Percentiles rank a stretch among this genome's conserved stretches.
Conservation (phyloP, 2,329 filamentous ascomycete species). For the Blastomyces silverae region DNA sequence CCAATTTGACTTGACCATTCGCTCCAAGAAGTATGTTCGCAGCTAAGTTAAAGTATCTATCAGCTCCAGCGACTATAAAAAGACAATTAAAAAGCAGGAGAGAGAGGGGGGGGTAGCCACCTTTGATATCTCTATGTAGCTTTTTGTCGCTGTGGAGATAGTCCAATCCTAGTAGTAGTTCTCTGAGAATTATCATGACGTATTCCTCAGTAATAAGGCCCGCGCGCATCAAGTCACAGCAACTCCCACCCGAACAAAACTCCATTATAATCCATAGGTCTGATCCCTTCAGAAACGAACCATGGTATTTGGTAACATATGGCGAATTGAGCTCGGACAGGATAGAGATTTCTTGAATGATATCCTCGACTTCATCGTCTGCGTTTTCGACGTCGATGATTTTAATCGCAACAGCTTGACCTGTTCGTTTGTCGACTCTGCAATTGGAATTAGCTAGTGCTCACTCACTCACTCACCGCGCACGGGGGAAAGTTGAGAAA, state of each 20-base stretch:
- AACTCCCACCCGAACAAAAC: conserved; percentile 94
- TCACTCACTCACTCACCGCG: too few relatives aligned
- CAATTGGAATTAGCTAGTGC: conserved; percentile 9
- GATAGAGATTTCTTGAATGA: conserved; percentile 97
- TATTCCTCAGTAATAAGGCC: conserved; percentile 89
- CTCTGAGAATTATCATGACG: conserved; percentile 89
- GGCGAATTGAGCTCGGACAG: conserved; percentile 91
- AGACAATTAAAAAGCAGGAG: background rate
- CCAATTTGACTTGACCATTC: conserved; percentile 92
- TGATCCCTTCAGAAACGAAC: conserved; percentile 90
- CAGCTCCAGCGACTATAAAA: conserved; percentile 8
- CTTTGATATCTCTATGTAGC: conserved; percentile 92
- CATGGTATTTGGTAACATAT: conserved; percentile 96
- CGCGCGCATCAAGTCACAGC: conserved; percentile 90
- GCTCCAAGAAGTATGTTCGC: conserved; percentile 86
- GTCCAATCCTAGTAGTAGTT: conserved; percentile 80
- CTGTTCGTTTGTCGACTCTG: conserved; percentile 86
- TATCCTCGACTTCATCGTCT: conserved; percentile 98
- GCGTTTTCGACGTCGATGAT: conserved; percentile 98
- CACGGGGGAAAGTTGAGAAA: conserved; percentile 11
- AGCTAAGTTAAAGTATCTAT: conserved; percentile 47
- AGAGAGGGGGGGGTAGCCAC: conserved; percentile 42
- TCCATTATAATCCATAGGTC: conserved; percentile 99
- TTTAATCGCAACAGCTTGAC: conserved; percentile 94
- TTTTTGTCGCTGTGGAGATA: conserved; percentile 96